Evolutionary conservation across 2,329 filamentous ascomycete genomes (phyloP).

Genomic region (Colletotrichum agaves): DNA sequence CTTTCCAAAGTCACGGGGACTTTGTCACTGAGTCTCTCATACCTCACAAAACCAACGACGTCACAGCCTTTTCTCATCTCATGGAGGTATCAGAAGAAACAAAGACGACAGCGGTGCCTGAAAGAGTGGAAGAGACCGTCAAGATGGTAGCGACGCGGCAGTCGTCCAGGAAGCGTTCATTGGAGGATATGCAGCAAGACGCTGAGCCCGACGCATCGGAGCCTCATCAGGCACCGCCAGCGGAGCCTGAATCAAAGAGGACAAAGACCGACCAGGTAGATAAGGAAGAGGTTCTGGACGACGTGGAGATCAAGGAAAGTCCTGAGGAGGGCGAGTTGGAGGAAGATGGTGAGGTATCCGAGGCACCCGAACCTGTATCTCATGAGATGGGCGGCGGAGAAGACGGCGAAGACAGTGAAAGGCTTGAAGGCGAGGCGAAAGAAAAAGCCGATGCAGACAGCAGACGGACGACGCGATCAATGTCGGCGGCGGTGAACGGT

Average conservation of each 20-base stretch:
- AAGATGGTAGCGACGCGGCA: background rate
- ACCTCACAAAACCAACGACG: background rate
- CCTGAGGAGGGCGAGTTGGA: conserved; percentile 50
- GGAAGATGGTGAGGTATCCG: conserved; percentile 36
- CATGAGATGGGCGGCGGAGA: conserved; percentile 1
- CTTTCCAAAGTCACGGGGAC: background rate
- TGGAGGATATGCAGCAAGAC: conserved; percentile 41
- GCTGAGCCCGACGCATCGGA: conserved; percentile 10
- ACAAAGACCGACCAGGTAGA: conserved; percentile 20
- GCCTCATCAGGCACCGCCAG: conserved; percentile 20
- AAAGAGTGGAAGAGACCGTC: background rate
- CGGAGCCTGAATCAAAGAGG: conserved; percentile 39
- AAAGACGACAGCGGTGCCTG: background rate
- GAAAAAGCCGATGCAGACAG: conserved; percentile 14
- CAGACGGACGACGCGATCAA: conserved; percentile 23
- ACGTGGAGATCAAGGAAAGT: background rate
- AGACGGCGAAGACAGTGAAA: background rate
- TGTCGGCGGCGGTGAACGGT: conserved; percentile 6
- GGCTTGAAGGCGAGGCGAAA: background rate
- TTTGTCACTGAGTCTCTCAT: background rate
- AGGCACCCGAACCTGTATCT: background rate
- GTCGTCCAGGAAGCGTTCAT: conserved; percentile 43
- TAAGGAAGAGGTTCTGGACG: background rate
- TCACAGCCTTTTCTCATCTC: background rate
- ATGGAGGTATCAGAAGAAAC: conserved; percentile 29